Base-by-base conservation (phyloP, 1,284 basidiomycete genomes). In the Ustilago shanxiensis region DNA sequence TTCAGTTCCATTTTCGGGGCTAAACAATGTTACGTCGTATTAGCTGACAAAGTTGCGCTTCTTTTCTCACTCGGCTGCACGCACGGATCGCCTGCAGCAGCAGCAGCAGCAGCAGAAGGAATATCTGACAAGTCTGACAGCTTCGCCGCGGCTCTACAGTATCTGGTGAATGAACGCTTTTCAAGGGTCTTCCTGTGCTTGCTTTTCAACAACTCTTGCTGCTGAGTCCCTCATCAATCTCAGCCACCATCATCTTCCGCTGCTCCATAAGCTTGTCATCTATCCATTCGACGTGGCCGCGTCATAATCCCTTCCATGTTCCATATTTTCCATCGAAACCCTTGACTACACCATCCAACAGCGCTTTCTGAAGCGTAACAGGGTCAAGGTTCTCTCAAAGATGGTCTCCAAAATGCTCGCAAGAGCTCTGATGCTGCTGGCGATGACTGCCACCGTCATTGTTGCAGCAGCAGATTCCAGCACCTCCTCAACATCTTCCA, bases 371-470 rank as follows among this genome's bases (percentile, higher is more conserved):
- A 54, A 49, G 47, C 47, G 24, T 16, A 16, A 49, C 24, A 26
- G 44, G 29, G 54, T 26, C 31, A 44, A 44, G 35, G 14, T 44
- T 28, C n/a, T n/a, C n/a, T 2, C 28, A 47, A 58, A 53, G 22
- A 67, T 67, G 70, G 41, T 51, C 24, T 9, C 41, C 65, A 58
- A 45, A 28, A 60, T 53, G 60, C 28, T 72, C 22, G 16, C 39
- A 18, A 59, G 45, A 41, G 35, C 49, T 35, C 35, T 44, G 24
- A 22, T 35, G 60, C 53, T 72, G 22, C 20, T 56, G 20, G 31
- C 39, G 31, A 14, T 41, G 2, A 54, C 60, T 35, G 59, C 53
- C 20, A 50, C 63, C 37, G 29, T 60, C 44, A 59, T 52, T 13
- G n/a, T 41, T n/a, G 65, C 64, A 31, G 60, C 64, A 2, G 39